A percentile compares a stretch with the other conserved stretches of the same genome.
These are phyloP conservation scores for Oryza meridionalis DNA, from an alignment of 176 grass and related monocot genomes.

Conservation along the genomic window DNA sequence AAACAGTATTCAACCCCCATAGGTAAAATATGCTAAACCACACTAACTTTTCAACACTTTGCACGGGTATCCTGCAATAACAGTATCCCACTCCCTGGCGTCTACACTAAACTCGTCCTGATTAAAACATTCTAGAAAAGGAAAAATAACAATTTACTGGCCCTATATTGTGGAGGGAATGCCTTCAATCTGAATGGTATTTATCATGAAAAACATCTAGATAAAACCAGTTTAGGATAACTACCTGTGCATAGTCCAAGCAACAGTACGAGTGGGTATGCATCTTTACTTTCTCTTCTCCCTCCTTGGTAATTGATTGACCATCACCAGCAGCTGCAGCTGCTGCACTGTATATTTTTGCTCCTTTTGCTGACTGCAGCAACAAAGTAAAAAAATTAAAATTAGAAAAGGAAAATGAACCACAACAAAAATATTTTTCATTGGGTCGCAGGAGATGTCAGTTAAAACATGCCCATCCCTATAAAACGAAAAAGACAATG, in stretches of 20 bases:
- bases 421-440: too few relatives aligned
- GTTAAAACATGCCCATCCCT: background rate
- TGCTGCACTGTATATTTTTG: conserved; percentile 79
- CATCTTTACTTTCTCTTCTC: conserved; percentile 91
- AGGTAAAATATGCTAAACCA: background rate
- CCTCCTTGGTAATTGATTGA: conserved; percentile 64
- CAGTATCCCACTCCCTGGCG: background rate
- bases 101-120: background rate
- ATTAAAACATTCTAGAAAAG: background rate
- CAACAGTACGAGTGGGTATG: conserved; percentile 99
- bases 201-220: conserved; percentile 11
- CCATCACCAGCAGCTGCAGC: conserved; percentile 64
- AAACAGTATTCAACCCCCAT: conserved; percentile 7
- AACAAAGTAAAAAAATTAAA: conserved; percentile 15
- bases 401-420: too few relatives aligned
- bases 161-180: background rate
- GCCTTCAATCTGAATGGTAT: background rate
- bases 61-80: background rate
- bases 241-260: conserved; percentile 94
- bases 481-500: background rate
- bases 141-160: background rate
- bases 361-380: conserved; percentile 79
- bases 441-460: background rate
- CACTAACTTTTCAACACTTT: conserved; percentile 3
- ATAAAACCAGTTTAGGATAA: conserved; percentile 7